phyloP scores from a whole-genome alignment of 495 filamentous ascomycete genomes.

The Talaromyces nanjingensis region DNA sequence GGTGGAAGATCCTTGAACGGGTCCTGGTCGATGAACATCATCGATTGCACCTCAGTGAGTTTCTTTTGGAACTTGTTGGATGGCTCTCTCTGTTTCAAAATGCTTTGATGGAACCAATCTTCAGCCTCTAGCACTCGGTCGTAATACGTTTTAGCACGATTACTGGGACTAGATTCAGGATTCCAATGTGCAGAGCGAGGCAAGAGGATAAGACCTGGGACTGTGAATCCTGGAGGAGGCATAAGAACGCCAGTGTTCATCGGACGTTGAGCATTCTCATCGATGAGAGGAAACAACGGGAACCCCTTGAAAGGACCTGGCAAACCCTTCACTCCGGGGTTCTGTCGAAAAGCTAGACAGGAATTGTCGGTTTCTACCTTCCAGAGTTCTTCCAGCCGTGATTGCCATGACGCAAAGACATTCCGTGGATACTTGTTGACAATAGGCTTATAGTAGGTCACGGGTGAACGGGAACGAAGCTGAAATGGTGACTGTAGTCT shows the following conservation, averaged over 20 bases:
- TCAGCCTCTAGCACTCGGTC: slow-evolving; percentile 16
- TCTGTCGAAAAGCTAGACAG: not conserved
- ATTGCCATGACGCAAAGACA: slow-evolving; percentile 1
- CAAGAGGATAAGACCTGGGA: not conserved
- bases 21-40: not conserved
- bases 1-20: not conserved
- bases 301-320: slow-evolving; percentile 1
- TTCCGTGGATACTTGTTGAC: slow-evolving; percentile 5
- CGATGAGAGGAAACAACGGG: not conserved
- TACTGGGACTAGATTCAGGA: not conserved
- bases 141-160: not conserved
- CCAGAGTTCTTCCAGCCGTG: not conserved
- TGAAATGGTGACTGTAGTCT: slow-evolving; percentile 7
- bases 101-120: slow-evolving; percentile 22
- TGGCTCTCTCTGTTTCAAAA: slow-evolving; percentile 12
- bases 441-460: not conserved
- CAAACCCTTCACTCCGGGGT: not conserved
- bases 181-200: not conserved
- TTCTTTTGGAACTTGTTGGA: not conserved
- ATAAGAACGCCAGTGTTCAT: not conserved
- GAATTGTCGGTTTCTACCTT: not conserved
- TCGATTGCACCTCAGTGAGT: not conserved
- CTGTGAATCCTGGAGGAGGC: slow-evolving; percentile 4
- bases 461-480: not conserved
- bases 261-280: not conserved